Evolutionary conservation across 345 rosid species (phyloP), one percentile per base, ranked within the genome.

Genomic region (Ceriops tagal): DNA sequence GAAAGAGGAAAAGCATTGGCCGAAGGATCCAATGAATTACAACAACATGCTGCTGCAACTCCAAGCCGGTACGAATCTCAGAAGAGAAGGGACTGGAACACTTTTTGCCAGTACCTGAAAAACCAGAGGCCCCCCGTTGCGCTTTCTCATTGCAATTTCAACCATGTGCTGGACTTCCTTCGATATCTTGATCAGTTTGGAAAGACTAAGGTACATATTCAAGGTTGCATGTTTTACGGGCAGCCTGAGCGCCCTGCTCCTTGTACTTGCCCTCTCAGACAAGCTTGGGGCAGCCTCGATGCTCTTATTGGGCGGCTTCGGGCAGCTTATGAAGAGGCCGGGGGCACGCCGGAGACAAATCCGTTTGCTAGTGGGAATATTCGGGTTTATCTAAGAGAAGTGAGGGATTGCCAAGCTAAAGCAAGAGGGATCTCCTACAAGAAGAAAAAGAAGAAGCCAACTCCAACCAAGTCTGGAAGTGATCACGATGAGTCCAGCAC

Each of bases 211-310:
- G 95, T 89, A 39, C 95, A 89, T 75, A 71, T 85, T 11, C 88
- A 85, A 71, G 91, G 91, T 0, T 91, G 97, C 80, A 81, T 87
- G 80, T 91, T 89, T 73, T 91, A 81, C 30, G 97, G 97, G 1
- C 91, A 87, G 75, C 97, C 97, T 4, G 96, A 89, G 71, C 97
- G 96, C 2, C 97, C 97, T 5, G 96, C 92, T 31, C 92, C 97
- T 28, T 91, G 97, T 74, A 85, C 95, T 11, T 91, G 97, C 53
- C 96, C 97, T 1, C 85, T 89, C 2, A 76, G 89, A 66, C 97
- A 91, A 78, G 97, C 97, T 57, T 91, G 97, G 97, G 95, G 97
- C 52, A 87, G 92, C 67, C 97, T 91, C 9, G 97, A 91, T 71
- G 97, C 97, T 51, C 89, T 91, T 75, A 91, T 91, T 30, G 97